Evolutionary conservation across 208 protist species (phyloP).

Genomic region (Vickermania ingenoplastis): DNA sequence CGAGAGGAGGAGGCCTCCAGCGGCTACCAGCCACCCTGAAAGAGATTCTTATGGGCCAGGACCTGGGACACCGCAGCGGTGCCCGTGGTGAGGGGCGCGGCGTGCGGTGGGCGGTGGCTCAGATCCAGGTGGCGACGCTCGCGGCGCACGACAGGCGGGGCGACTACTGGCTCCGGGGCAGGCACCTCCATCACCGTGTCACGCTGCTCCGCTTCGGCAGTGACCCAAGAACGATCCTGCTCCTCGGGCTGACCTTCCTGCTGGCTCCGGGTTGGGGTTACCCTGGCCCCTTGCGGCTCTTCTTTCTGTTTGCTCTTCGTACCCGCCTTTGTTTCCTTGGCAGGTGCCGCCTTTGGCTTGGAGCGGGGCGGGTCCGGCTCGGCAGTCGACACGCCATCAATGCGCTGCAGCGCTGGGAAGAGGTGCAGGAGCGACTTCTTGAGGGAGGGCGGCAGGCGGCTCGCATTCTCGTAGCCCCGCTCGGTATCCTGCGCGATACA

Average conservation of each 20-base stretch:
- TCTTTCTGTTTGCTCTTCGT: too few relatives aligned
- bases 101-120: neutral
- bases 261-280: too few relatives aligned
- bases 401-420: slow-evolving; percentile 24
- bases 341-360: neutral
- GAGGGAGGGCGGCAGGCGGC: slow-evolving; percentile 8
- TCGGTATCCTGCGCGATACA: slow-evolving; percentile 13
- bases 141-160: slow-evolving; percentile 49
- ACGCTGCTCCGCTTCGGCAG: slow-evolving; percentile 25
- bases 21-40: neutral
- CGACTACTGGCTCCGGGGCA: slow-evolving; percentile 11
- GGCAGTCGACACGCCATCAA: slow-evolving; percentile 17
- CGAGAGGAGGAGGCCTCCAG: too few relatives aligned
- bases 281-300: too few relatives aligned
- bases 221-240: too few relatives aligned
- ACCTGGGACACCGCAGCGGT: neutral
- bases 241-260: too few relatives aligned
- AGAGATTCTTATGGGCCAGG: neutral
- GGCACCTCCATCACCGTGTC: slow-evolving; percentile 49
- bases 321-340: too few relatives aligned
- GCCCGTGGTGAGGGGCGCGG: too few relatives aligned
- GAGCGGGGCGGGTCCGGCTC: neutral
- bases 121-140: slow-evolving; percentile 25
- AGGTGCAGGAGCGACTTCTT: slow-evolving; percentile 19
- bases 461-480: neutral